Base-by-base conservation (phyloP, 768 basidiomycete genomes). In the Termitomyces sp. region DNA sequence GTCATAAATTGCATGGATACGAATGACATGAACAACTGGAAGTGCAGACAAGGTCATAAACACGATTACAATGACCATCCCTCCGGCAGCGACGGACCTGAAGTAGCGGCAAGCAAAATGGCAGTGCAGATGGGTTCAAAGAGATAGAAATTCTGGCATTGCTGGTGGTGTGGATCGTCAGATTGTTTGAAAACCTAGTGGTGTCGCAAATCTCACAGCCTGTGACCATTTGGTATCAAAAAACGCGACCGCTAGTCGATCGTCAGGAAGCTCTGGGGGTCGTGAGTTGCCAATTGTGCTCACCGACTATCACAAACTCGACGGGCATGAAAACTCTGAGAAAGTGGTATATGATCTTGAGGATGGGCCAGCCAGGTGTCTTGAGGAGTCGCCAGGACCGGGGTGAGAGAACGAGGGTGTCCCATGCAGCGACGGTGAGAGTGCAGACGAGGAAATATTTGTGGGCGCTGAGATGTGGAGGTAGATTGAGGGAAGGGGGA, bases 371-470 rank as follows among this genome's bases (percentile, higher is more conserved):
- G 58, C 75, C 80, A 24, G 78, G 74, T 11, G 77, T 72, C 61
- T 79, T 81, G 58, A 83, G 66, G 55, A 93, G 82, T 28, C 84
- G 80, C 81, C 84, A 92, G 45, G 86, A 84, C 53, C 90, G 74
- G 0, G 90, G 90, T 9, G 85, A 85, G 47, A 93, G 80, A 35
- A 93, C 90, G 63, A 93, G 83, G 35, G 90, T 85, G 64, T 93
- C 90, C 90, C 91, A 93, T 7, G 90, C 90, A 0, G 90, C 87
- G 54, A 93, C 88, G 52, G 90, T 93, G 59, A 93, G 82, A 0
- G 90, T 90, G 74, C 90, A 93, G 60, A 93, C 91, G 45, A 89
- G 82, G 67, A 93, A 91, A 63, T 93, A 93, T 70, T 93, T 92
- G 77, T 92, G 90, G 0, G 90, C 90, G 30, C 80, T 82, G 35